Evolutionary conservation across 2,329 filamentous ascomycete genomes (phyloP), one percentile per base, ranked within the genome.

Genomic region (Sporothrix phasma): DNA sequence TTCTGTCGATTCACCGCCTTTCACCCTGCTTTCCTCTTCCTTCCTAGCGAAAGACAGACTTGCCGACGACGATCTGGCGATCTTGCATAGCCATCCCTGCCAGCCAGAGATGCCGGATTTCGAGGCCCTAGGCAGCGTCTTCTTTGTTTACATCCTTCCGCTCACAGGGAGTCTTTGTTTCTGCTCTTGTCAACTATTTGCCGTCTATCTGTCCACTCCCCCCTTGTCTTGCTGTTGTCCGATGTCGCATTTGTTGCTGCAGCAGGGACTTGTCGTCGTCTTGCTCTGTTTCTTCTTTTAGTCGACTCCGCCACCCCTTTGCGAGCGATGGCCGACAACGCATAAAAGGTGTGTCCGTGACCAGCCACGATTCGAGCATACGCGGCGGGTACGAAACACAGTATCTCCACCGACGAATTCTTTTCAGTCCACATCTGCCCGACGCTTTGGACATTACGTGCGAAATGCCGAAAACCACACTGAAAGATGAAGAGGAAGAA

Each of bases 11-110:
- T 8, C 17, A 53, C 17, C 17, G 24, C 26, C 17, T 34, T 39
- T 39, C 31, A 39, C 22, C 51, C 15, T 51, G 47, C 47, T 31
- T 46, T 26, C 47, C 11, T 8, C 19, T 19, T 2, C 31, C 61
- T 5, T n/a, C 17, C 39, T 29, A 43, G 56, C 56, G 56, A 59
- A 45, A 45, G 56, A 43, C 54, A 43, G 37, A 41, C 37, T 37
- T 43, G 13, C 37, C 26, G n/a, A 31, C 43, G 26, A 61, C 41
- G 43, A 59, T 31, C 56, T 59, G 13, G 37, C 31, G 37, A 49
- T 51, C 29, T 61, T 51, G 43, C 45, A 49, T 45, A 61, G 43
- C 31, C 45, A 49, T 39, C 29, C 19, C 56, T 59, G 56, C 56
- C 17, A 59, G 56, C n/a, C 56, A 59, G 56, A n/a, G 56, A 59